phyloP scores from a whole-genome alignment of 805 yeast species.

The Yarrowia hollandica region DNA sequence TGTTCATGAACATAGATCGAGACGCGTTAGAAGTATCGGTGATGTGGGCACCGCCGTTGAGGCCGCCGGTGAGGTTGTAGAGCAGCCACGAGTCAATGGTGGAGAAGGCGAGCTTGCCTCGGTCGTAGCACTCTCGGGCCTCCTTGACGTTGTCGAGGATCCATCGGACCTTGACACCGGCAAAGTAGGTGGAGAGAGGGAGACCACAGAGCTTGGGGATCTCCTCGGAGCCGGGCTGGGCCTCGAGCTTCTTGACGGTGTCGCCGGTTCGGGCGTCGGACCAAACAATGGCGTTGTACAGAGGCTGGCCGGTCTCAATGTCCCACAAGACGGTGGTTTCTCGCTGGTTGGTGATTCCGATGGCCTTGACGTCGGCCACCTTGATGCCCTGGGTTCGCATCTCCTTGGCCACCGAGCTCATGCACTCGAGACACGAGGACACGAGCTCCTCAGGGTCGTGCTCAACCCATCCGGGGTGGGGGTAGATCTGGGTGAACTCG shows the following conservation, averaged over 20 bases:
- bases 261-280: slow-evolving; percentile 85
- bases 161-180: slow-evolving; percentile 90
- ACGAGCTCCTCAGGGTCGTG: slow-evolving; percentile 83
- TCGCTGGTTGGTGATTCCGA: slow-evolving; percentile 94
- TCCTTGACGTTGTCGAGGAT: slow-evolving; percentile 72
- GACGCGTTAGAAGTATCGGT: slow-evolving; percentile 92
- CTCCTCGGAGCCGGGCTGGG: slow-evolving; percentile 55
- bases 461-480: slow-evolving; percentile 73
- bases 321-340: slow-evolving; percentile 91
- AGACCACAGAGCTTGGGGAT: slow-evolving; percentile 73
- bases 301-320: slow-evolving; percentile 74
- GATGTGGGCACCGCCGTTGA: slow-evolving; percentile 60
- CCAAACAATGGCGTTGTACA: slow-evolving; percentile 92
- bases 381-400: slow-evolving; percentile 39
- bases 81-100: slow-evolving; percentile 94
- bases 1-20: slow-evolving; percentile 85
- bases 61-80: slow-evolving; percentile 68
- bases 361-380: slow-evolving; percentile 55
- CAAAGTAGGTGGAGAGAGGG: slow-evolving; percentile 87
- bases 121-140: slow-evolving; percentile 66
- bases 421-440: slow-evolving; percentile 77
- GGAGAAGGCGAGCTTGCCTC: slow-evolving; percentile 84
- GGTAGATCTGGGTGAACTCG: slow-evolving; percentile 61
- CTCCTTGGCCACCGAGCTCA: slow-evolving; percentile 44
- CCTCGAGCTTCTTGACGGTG: slow-evolving; percentile 63